phyloP scores from a whole-genome alignment of 176 grass and related monocot species.

The Canna indica region DNA sequence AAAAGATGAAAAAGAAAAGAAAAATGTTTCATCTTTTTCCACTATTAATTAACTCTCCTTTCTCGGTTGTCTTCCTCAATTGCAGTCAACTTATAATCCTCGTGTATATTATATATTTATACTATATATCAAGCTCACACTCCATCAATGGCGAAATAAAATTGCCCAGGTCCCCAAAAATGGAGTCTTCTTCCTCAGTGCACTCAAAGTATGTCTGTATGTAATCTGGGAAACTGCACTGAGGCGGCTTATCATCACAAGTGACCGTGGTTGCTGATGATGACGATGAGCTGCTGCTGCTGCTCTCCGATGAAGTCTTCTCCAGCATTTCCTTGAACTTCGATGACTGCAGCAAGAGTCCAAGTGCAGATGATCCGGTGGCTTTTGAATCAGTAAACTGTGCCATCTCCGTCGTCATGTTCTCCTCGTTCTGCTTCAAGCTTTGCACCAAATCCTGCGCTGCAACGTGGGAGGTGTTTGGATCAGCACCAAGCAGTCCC shows the following conservation, averaged over 20 bases:
- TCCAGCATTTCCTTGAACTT: conserved; percentile 83
- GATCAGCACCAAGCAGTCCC: background rate
- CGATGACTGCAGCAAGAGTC: conserved; percentile 43
- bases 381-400: background rate
- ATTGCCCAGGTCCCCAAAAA: conserved; percentile 61
- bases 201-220: conserved; percentile 82
- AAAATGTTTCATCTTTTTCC: too few species aligned
- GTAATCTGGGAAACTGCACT: conserved; percentile 76
- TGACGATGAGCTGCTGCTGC: conserved; percentile 21
- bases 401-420: background rate
- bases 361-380: conserved; percentile 32
- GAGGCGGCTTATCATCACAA: conserved; percentile 14
- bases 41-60: too few species aligned
- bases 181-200: conserved; percentile 49
- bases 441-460: conserved; percentile 20
- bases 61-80: too few species aligned
- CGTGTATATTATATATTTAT: too few species aligned
- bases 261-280: conserved; percentile 22
- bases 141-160: conserved; percentile 51
- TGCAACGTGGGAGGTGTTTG: background rate
- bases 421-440: background rate
- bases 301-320: conserved; percentile 30
- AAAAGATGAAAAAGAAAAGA: too few species aligned
- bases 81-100: too few species aligned
- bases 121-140: conserved; percentile 52